A percentile compares a stretch with the other conserved stretches of the same genome.
Evolutionary conservation across 2,329 filamentous ascomycete genomes (phyloP).

Genomic region (Aspergillus ochraceus): DNA sequence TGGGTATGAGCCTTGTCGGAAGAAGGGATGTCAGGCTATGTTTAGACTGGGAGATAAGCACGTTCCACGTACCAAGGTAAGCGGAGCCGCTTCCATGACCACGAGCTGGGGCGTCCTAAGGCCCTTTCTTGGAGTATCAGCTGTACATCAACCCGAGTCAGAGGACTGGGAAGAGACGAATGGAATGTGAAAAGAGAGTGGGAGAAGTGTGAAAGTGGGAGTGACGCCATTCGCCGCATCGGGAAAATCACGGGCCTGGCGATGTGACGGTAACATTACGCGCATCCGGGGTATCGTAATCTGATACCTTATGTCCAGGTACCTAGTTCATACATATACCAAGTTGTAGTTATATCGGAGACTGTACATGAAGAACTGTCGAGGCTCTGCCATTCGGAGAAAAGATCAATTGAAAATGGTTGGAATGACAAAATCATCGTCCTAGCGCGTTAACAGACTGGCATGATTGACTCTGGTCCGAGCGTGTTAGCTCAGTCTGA

Average conservation of each 20-base stretch:
- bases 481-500: no score
- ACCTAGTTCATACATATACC: no score
- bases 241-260: background rate
- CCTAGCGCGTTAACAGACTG: no score
- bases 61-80: slow-evolving; percentile 58
- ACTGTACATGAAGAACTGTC: no score
- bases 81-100: slow-evolving; percentile 67
- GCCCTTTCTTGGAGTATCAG: background rate
- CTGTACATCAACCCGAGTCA: background rate
- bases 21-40: slow-evolving; percentile 12
- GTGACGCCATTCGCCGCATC: slow-evolving; percentile 2
- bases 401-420: no score
- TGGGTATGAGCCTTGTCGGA: slow-evolving; percentile 75
- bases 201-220: background rate
- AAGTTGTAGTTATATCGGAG: no score
- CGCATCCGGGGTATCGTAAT: slow-evolving; percentile 5
- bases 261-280: slow-evolving; percentile 8
- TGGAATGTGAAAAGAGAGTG: background rate
- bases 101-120: background rate
- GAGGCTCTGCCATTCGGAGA: no score
- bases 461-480: no score
- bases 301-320: no score
- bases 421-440: no score
- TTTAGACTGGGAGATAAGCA: background rate
- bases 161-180: background rate